Evolutionary conservation across 2,329 filamentous ascomycete genomes (phyloP).

Genomic region (Hawksworthiomyces lignivorus): DNA sequence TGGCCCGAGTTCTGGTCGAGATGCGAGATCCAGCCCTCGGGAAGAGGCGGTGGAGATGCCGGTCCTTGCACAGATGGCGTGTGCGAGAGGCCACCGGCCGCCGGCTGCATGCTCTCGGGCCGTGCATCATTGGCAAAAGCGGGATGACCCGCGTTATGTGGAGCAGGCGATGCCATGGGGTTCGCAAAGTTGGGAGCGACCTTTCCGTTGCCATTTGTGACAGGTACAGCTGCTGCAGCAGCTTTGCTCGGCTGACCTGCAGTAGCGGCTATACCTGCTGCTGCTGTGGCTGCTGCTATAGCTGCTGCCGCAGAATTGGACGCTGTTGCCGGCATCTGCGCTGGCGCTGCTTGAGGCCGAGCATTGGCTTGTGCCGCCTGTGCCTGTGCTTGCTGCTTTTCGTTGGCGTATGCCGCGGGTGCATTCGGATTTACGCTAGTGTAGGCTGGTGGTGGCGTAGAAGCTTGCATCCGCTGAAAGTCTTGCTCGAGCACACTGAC

Average conservation of each 20-base stretch:
- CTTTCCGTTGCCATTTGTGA: constrained; percentile 10
- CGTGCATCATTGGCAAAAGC: constrained; percentile 83
- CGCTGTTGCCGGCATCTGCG: constrained; percentile 6
- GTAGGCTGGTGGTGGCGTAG: constrained; percentile 91
- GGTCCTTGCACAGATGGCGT: constrained; percentile 49
- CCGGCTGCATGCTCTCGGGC: constrained; percentile 36
- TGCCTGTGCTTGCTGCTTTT: constrained; percentile 55
- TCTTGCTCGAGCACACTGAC: constrained; percentile 76
- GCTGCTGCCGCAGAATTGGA: constrained; percentile 12
- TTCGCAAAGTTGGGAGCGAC: constrained; percentile 22
- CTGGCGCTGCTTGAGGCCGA: background rate
- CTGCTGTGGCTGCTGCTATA: constrained; percentile 14
- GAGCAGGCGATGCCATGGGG: constrained; percentile 36
- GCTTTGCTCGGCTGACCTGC: constrained; percentile 12
- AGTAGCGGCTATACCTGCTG: constrained; percentile 6
- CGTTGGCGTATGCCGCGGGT: constrained; percentile 66
- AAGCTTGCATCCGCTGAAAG: constrained; percentile 71
- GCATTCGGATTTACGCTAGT: constrained; percentile 60
- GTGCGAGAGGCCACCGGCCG: constrained; percentile 37
- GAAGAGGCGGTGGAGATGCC: constrained; percentile 81
- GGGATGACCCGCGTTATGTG: constrained; percentile 64
- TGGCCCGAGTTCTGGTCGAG: constrained; percentile 92
- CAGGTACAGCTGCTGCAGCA: constrained; percentile 1
- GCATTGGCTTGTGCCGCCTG: constrained; percentile 27
- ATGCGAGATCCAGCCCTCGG: constrained; percentile 97